A percentile compares a stretch with the other conserved stretches of the same genome.
Evolutionary conservation across 2,329 filamentous ascomycete species (phyloP).

Genomic region (Metarhizium album): DNA sequence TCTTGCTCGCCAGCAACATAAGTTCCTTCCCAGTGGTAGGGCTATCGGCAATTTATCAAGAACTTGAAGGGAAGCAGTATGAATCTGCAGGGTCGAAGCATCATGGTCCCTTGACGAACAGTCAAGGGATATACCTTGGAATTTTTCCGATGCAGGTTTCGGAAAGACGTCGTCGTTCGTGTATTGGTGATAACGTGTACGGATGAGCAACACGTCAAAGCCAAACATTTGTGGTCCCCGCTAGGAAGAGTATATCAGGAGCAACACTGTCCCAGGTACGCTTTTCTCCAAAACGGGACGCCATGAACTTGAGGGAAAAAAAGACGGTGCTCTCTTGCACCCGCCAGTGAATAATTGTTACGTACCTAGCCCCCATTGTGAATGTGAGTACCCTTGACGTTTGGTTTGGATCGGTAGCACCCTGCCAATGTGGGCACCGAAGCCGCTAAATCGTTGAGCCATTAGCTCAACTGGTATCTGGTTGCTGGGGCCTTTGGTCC

Average conservation of each 20-base stretch:
- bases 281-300: not conserved
- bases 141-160: not conserved
- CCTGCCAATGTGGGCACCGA: not conserved
- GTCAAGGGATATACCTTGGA: not conserved
- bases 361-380: not conserved
- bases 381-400: not conserved
- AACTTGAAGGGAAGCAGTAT: not conserved
- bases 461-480: not conserved
- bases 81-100: not conserved
- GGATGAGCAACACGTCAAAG: not conserved
- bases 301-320: not conserved
- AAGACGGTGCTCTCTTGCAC: not conserved
- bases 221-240: not conserved
- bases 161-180: not conserved
- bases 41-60: not conserved
- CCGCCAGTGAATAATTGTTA: not conserved
- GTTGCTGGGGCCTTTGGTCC: not conserved
- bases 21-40: not conserved
- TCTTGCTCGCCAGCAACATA: not conserved
- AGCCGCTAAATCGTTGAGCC: not conserved
- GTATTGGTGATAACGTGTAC: no score
- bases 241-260: not conserved
- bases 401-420: not conserved
- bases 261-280: not conserved
- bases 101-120: not conserved